Evolutionary conservation across 805 yeast genomes (phyloP), one percentile per base, ranked within the genome.

Genomic region (Ogataea nakhonphanomensis): DNA sequence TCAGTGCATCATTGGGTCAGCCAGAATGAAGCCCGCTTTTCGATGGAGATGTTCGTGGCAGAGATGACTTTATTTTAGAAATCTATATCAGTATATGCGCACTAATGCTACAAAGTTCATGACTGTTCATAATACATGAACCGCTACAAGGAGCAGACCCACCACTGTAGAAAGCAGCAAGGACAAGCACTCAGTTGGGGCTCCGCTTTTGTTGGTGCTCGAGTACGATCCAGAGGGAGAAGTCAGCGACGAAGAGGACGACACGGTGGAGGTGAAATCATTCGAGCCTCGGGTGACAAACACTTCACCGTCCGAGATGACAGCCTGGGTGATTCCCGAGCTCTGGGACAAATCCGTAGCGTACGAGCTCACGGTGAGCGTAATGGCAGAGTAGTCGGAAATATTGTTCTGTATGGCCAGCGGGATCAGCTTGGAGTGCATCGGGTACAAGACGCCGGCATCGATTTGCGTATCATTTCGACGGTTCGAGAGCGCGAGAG

Each of bases 401-500:
- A 55, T 28, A 38, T 54, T 58, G 38, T 56, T 57, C 7, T 47
- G 33, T 10, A 25, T 17, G 1, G 66, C 67, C 28, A 47, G 54
- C 22, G 69, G 69, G 14, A 65, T 65, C 11, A 32, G 35, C n/a
- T 59, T 60, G 1, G 64, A 54, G 5, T 32, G 25, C 8, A 64
- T 62, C 4, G 51, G 39, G 31, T 49, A 51, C 12, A 46, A 10
- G 1, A 41, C 37, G 24, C 42, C 46, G 8, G 31, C 25, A 5
- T 22, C 30, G 7, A 28, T 15, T 9, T 33, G 28, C 9, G 25
- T 8, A 5, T 14, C 20, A 5, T 35, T 25, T 17, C 14, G 25
- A 20, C 17, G 26, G 25, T 39, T 39, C n/a, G 81, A 67, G 35
- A 84, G 35, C 0, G 83, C 93, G 21, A 83, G 54, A 15, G 64